Base-by-base conservation (phyloP, 2,329 filamentous ascomycete genomes). In the Parafenestella ontariensis region DNA sequence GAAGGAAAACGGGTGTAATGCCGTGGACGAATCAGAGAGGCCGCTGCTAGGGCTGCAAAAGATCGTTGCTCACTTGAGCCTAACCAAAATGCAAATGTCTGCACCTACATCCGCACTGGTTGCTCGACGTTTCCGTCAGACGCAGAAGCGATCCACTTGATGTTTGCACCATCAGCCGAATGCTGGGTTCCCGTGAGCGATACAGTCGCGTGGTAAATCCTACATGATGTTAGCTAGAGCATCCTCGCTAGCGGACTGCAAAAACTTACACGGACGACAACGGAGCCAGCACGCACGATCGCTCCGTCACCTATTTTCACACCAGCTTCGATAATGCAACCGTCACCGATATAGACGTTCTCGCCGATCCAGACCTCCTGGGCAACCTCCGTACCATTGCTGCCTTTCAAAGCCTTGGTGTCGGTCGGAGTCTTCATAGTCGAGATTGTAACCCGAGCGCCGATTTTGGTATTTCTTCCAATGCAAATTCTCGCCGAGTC, bases 401-500 rank as follows among this genome's bases (percentile, higher is more conserved):
- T 89, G 6, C 92, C 93, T 65, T 89, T 86, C 20, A 91, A 84
- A 59, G 85, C 83, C 72, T 89, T 87, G 24, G 89, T 86, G 71
- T 96, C 91, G 13, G 88, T 87, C 37, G 87, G 87, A 44, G 89
- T 82, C 37, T 87, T 89, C 29, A 88, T 86, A 15, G 90, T 92
- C 70, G 92, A 90, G 62, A 98, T 90, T 60, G 87, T 94, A 52
- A 97, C 94, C 64, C 93, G 91, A 0, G 91, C 90, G 2, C 92
- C 92, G 61, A 85, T 77, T 48, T 78, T 84, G 46, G 86, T 87
- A 54, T 90, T 86, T 57, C 91, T 86, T 2, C 93, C 93, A 67
- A 98, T 92, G 42, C 82, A 87, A 56, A 98, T 89, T 59, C 88
- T 83, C 71, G 88, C 90, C n/a, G 92, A 88, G 72, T 99, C 95